Evolutionary conservation across 108 stramenopile species (phyloP).

Genomic region (Nitzschia sp.): DNA sequence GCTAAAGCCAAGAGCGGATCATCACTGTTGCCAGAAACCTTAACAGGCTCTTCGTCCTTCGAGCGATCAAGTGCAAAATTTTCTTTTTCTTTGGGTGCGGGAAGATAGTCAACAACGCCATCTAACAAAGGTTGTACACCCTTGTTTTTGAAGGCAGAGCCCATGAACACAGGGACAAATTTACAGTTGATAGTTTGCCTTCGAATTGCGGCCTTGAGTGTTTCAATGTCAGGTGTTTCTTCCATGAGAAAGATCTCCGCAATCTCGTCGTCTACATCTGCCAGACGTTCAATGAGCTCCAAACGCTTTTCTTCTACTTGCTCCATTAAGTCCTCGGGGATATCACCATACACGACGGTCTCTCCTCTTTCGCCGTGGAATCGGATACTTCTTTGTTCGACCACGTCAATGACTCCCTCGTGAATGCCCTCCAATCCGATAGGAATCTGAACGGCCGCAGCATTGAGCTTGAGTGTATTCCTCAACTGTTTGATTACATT

Average conservation of each 20-base stretch:
- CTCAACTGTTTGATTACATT: conserved; percentile 87
- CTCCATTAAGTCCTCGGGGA: conserved; percentile 83
- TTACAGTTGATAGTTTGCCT: conserved; percentile 84
- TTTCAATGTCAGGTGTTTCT: conserved; percentile 82
- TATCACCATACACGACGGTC: conserved; percentile 69
- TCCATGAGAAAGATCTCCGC: conserved; percentile 97
- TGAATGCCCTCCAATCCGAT: conserved; percentile 94
- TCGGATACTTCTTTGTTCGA: conserved; percentile 60
- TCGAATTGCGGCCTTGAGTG: conserved; percentile 89
- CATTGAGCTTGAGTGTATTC: conserved; percentile 92
- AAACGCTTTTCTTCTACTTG: conserved; percentile 72
- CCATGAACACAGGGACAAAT: conserved; percentile 99
- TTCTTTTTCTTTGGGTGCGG: conserved; percentile 88
- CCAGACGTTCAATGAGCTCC: conserved; percentile 92
- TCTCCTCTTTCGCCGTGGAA: conserved; percentile 95
- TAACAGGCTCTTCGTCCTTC: conserved; percentile 80
- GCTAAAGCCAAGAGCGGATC: conserved; percentile 94
- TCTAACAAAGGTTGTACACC: conserved; percentile 98
- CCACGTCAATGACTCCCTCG: conserved; percentile 93
- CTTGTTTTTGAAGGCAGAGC: conserved; percentile 99
- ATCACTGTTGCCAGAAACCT: conserved; percentile 61
- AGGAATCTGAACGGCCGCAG: conserved; percentile 96
- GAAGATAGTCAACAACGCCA: conserved; percentile 96
- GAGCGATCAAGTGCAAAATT: conserved; percentile 90
- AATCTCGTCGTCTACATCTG: conserved; percentile 97